Evolutionary conservation across 2,329 filamentous ascomycete genomes (phyloP).

Genomic region (Fusarium sp.): DNA sequence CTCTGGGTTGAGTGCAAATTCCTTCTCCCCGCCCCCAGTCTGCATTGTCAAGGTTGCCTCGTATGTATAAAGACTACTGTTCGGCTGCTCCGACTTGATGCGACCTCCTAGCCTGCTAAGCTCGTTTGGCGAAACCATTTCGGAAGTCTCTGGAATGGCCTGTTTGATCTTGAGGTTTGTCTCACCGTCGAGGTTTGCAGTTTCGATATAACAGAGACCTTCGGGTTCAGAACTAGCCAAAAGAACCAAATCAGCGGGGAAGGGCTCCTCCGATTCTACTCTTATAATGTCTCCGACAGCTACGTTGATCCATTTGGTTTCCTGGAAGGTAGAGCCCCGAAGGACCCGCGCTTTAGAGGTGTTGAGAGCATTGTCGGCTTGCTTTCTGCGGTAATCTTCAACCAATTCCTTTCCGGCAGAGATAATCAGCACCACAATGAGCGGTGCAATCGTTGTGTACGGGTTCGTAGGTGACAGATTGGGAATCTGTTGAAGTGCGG

Average conservation of each 20-base stretch:
- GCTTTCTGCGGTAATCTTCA: constrained; percentile 92
- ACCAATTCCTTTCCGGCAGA: constrained; percentile 95
- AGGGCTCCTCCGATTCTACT: constrained; percentile 94
- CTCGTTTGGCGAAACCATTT: constrained; percentile 88
- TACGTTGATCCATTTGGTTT: constrained; percentile 94
- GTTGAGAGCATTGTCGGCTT: constrained; percentile 89
- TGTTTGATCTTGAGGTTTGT: constrained; percentile 99
- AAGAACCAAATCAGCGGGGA: constrained; percentile 93
- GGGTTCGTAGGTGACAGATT: constrained; percentile 94
- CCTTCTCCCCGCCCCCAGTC: constrained; percentile 91
- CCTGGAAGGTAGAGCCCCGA: constrained; percentile 85
- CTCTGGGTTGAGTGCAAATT: constrained; percentile 89
- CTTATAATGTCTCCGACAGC: constrained; percentile 92
- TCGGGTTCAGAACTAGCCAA: constrained; percentile 97
- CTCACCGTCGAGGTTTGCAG: constrained; percentile 96
- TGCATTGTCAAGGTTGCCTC: constrained; percentile 96
- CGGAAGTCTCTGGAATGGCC: constrained; percentile 90
- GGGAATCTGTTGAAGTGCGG: constrained; percentile 93
- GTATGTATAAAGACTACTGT: constrained; percentile 98
- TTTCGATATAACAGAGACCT: constrained; percentile 98
- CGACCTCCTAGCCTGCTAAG: constrained; percentile 88
- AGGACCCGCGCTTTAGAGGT: constrained; percentile 87
- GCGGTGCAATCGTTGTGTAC: constrained; percentile 97
- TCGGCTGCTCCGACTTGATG: constrained; percentile 94
- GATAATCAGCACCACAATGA: constrained; percentile 90